These are phyloP conservation scores for Metschnikowia noctiluminum DNA, from an alignment of 805 yeast genomes.

Conservation along the genomic window DNA sequence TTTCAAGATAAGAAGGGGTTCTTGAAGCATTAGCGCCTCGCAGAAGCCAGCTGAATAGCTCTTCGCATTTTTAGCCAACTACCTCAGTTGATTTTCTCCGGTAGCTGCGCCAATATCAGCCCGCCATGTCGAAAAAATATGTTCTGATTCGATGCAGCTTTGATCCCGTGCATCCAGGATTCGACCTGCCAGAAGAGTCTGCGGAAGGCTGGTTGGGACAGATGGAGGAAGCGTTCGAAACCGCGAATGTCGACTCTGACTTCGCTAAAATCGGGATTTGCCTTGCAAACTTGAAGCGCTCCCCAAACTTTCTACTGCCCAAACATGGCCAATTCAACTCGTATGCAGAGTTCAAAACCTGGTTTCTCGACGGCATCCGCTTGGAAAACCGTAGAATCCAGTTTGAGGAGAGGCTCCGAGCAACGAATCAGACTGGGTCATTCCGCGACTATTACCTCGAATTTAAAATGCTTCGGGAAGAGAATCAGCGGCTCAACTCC, in stretches of 20 bases:
- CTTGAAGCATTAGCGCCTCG: no score
- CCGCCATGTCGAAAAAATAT: neutral
- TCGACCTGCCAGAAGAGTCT: neutral
- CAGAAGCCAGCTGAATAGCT: no score
- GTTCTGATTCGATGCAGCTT: neutral
- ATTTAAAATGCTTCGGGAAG: slow-evolving; percentile 5
- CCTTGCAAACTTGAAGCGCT: slow-evolving; percentile 1
- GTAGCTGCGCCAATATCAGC: no score
- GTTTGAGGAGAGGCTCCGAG: neutral
- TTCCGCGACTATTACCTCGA: slow-evolving; percentile 2
- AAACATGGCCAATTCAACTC: slow-evolving; percentile 6
- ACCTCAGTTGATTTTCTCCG: no score
- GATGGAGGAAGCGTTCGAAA: neutral
- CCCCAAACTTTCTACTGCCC: slow-evolving; percentile 3
- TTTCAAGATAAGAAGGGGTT: no score
- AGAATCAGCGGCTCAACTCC: slow-evolving; percentile 4
- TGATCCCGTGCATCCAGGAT: neutral
- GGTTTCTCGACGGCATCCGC: slow-evolving; percentile 2
- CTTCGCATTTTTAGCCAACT: no score
- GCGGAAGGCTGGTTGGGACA: slow-evolving; percentile 4
- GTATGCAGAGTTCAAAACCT: slow-evolving; percentile 3
- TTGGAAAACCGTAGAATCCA: neutral
- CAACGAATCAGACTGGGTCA: neutral
- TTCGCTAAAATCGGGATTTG: slow-evolving; percentile 2
- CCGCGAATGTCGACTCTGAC: neutral